These are phyloP conservation scores for Aureobasidium mangrovei DNA, from an alignment of 2,329 filamentous ascomycete species.

Conservation along the genomic window DNA sequence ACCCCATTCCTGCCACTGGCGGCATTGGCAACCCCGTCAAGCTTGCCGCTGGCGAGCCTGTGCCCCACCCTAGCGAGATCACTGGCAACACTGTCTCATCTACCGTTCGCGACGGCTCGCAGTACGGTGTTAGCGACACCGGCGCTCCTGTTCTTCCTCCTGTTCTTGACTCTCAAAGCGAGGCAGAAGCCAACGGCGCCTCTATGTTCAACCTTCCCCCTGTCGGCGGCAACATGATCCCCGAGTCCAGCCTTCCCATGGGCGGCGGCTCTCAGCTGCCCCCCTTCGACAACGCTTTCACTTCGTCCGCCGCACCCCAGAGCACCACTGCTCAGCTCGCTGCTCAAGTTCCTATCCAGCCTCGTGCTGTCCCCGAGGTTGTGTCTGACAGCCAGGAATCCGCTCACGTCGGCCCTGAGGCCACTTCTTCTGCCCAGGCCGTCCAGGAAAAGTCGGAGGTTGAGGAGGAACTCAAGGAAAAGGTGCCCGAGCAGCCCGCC, in stretches of 20 bases:
- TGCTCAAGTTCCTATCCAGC: slow-evolving; percentile 37
- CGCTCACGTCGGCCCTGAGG: slow-evolving; percentile 53
- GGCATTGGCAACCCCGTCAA: slow-evolving; percentile 66
- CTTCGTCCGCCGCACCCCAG: slow-evolving; percentile 34
- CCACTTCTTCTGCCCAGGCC: slow-evolving; percentile 54
- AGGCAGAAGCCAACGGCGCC: slow-evolving; percentile 32
- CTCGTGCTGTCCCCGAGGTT: slow-evolving; percentile 47
- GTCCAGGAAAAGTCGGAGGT: slow-evolving; percentile 63
- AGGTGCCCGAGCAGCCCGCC: slow-evolving; percentile 42
- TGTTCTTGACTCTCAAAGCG: slow-evolving; percentile 37
- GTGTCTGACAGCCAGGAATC: slow-evolving; percentile 65
- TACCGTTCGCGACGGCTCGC: slow-evolving; percentile 62
- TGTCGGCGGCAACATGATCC: slow-evolving; percentile 56
- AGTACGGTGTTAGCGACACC: slow-evolving; percentile 73
- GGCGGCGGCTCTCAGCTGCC: slow-evolving; percentile 31
- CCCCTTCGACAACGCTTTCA: slow-evolving; percentile 31
- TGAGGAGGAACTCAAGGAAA: slow-evolving; percentile 60
- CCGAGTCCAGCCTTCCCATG: slow-evolving; percentile 74
- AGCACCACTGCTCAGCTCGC: slow-evolving; percentile 41
- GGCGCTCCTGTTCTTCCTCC: slow-evolving; percentile 36
- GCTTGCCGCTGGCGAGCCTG: slow-evolving; percentile 69
- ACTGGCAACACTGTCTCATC: slow-evolving; percentile 63
- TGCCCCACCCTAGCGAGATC: slow-evolving; percentile 59
- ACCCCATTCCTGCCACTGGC: slow-evolving; percentile 47
- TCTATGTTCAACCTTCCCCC: slow-evolving; percentile 39